Conservation (phyloP, 192 early-diverging fungal species). For the Diversispora eburnea region DNA sequence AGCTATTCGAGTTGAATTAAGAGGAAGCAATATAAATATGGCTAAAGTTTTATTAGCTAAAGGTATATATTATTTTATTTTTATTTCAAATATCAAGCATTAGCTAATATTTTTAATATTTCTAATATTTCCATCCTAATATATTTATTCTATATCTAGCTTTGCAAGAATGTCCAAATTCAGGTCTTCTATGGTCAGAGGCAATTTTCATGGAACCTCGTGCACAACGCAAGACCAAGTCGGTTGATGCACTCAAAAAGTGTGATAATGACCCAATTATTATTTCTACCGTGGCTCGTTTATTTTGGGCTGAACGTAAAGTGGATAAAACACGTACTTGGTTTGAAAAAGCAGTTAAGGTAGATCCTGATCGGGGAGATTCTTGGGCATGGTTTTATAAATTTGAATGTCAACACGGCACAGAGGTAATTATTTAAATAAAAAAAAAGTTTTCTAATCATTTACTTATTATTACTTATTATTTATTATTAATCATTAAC, state of each 20-base stretch:
- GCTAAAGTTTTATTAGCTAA: constrained; percentile 77
- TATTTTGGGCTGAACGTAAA: constrained; percentile 94
- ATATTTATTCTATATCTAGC: constrained; percentile 39
- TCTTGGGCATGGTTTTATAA: constrained; percentile 93
- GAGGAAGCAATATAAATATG: constrained; percentile 66
- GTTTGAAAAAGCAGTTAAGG: constrained; percentile 80
- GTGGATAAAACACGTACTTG: constrained; percentile 90
- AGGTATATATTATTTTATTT: background rate
- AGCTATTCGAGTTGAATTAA: constrained; percentile 72
- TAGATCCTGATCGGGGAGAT: constrained; percentile 87
- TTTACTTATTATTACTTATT: background rate
- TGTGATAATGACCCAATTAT: constrained; percentile 84
- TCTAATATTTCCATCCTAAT: background rate
- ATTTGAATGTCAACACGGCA: constrained; percentile 84
- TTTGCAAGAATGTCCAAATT: constrained; percentile 86
- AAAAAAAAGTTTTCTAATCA: background rate
- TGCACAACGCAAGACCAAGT: constrained; percentile 80
- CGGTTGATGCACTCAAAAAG: constrained; percentile 87
- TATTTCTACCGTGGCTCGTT: constrained; percentile 74
- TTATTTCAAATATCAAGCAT: background rate
- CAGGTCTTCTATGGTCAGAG: constrained; percentile 86
- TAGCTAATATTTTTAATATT: too few species aligned
- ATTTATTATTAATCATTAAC: background rate
- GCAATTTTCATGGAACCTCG: constrained; percentile 82
- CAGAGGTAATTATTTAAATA: constrained; percentile 35